These are phyloP conservation scores for Apostasia shenzhenica DNA, from an alignment of 106 monocot genomes.

Conservation along the genomic window DNA sequence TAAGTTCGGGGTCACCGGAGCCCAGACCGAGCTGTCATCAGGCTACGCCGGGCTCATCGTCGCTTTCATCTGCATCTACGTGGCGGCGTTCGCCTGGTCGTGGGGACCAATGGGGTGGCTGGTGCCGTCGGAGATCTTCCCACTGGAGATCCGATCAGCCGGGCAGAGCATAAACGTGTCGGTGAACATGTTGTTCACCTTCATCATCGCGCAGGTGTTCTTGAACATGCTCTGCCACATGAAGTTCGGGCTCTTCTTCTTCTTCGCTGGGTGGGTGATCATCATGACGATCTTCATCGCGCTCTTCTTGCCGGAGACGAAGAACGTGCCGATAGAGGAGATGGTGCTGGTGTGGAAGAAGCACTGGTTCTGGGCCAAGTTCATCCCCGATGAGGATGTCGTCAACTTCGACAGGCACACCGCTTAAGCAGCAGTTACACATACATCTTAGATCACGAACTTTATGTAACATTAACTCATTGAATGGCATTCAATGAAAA, in stretches of 20 bases:
- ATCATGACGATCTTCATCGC: conserved; percentile 11
- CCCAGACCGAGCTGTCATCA: neutral
- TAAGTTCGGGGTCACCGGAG: conserved; percentile 7
- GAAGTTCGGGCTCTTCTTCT: conserved; percentile 18
- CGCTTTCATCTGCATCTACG: conserved; percentile 4
- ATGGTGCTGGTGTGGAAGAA: conserved; percentile 17
- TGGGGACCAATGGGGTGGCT: conserved; percentile 18
- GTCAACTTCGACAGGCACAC: too few species aligned
- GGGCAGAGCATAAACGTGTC: conserved; percentile 16
- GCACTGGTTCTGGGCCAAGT: conserved; percentile 21
- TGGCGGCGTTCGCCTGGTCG: conserved; percentile 12
- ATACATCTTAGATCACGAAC: too few species aligned
- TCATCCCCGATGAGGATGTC: neutral
- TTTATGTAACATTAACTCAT: too few species aligned
- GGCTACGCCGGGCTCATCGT: neutral
- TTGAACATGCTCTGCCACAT: conserved; percentile 13
- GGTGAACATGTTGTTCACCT: conserved; percentile 17
- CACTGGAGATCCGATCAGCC: conserved; percentile 14
- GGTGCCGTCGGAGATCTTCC: conserved; percentile 18
- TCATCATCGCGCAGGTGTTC: conserved; percentile 16
- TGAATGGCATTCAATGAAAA: too few species aligned
- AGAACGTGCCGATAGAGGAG: conserved; percentile 18
- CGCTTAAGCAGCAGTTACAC: too few species aligned
- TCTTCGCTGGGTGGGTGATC: conserved; percentile 7
- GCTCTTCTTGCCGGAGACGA: conserved; percentile 13